Percentiles rank a stretch among this genome's conserved stretches.
These are phyloP conservation scores for Orychophragmus violaceus DNA, from an alignment of 345 rosid species.

Conservation along the genomic window DNA sequence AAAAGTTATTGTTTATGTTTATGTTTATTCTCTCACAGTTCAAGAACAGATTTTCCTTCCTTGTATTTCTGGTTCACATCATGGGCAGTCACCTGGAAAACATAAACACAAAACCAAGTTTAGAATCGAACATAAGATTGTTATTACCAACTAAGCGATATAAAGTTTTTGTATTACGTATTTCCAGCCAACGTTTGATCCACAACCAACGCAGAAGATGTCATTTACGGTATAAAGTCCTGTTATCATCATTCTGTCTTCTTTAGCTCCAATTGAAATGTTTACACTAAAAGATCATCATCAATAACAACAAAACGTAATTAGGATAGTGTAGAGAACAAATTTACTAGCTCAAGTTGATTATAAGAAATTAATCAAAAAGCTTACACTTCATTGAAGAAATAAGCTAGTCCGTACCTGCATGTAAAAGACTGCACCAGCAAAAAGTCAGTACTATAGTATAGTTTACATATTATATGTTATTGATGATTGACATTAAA, in stretches of 20 bases:
- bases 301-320: not conserved
- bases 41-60: conserved; percentile 89
- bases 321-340: not conserved
- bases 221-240: conserved; percentile 82
- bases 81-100: conserved; percentile 70
- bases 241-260: conserved; percentile 73
- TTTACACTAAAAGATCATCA: conserved; percentile 46
- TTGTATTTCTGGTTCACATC: conserved; percentile 78
- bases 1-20: not conserved
- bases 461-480: not conserved
- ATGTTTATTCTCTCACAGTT: conserved; percentile 47
- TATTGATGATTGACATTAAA: not conserved
- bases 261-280: conserved; percentile 51
- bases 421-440: conserved; percentile 60
- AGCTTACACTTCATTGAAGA: conserved; percentile 91
- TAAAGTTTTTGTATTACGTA: conserved; percentile 52
- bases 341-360: not conserved
- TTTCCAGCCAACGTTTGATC: conserved; percentile 96
- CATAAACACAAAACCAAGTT: not conserved
- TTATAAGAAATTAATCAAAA: conserved; percentile 24
- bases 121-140: not conserved
- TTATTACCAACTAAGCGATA: not conserved
- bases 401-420: conserved; percentile 92
- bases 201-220: conserved; percentile 87
- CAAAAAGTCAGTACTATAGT: not conserved